Evolutionary conservation across 176 grass and related monocot genomes (phyloP).

Genomic region (Zea mays): DNA sequence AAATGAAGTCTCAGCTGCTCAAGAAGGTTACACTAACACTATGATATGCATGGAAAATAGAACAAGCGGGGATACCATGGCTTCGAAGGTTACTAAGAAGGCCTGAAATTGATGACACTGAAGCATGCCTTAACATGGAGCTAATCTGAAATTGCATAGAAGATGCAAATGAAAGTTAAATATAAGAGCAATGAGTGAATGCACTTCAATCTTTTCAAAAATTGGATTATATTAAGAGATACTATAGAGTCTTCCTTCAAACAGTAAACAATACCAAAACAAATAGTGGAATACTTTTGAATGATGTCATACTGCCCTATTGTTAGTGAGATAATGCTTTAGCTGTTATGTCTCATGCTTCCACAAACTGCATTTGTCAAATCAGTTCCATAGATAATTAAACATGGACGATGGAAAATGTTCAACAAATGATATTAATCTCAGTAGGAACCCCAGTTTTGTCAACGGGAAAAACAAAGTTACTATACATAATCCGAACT

Average conservation of each 20-base stretch:
- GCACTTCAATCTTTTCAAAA: not conserved
- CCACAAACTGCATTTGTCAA: constrained; percentile 16
- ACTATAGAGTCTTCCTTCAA: constrained; percentile 29
- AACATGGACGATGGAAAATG: not conserved
- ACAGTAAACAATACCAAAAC: constrained; percentile 8
- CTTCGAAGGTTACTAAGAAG: constrained; percentile 79
- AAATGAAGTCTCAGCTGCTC: not conserved
- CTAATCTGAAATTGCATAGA: constrained; percentile 75
- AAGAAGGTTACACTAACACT: not conserved
- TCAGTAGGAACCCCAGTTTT: not conserved
- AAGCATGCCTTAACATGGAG: constrained; percentile 67
- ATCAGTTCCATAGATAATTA: constrained; percentile 13
- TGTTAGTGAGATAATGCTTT: constrained; percentile 21
- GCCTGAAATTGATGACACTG: constrained; percentile 65
- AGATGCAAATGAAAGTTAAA: constrained; percentile 7
- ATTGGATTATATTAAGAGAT: constrained; percentile 4
- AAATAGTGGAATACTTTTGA: constrained; percentile 22
- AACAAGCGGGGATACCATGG: constrained; percentile 52
- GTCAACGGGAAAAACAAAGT: constrained; percentile 2
- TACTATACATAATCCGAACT: constrained; percentile 20
- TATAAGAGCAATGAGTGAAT: not conserved
- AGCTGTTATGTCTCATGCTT: constrained; percentile 2
- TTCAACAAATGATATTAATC: not conserved
- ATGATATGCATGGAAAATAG: constrained; percentile 3
- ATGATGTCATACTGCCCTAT: not conserved